Percentiles rank a stretch among this genome's conserved stretches.
Evolutionary conservation across 1,139 yeast genomes (phyloP).

Genomic region (Debaryomyces sp.): DNA sequence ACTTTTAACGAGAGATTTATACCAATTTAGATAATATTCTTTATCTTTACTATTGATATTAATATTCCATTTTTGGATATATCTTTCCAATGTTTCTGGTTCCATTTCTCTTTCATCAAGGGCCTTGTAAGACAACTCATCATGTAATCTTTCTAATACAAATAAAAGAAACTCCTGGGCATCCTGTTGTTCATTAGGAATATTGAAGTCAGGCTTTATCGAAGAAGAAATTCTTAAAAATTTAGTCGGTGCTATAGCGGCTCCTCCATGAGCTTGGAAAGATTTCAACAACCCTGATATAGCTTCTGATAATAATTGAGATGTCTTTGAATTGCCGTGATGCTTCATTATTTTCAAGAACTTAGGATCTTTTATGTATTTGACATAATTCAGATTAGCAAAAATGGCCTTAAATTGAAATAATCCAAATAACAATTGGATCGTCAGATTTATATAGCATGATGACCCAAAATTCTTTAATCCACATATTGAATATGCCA

Average conservation of each 20-base stretch:
- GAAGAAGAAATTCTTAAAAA: conserved; percentile 57
- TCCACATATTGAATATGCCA: conserved; percentile 62
- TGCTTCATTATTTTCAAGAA: conserved; percentile 24
- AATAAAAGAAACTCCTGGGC: conserved; percentile 75
- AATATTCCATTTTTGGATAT: conserved; percentile 36
- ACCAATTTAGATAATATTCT: conserved; percentile 64
- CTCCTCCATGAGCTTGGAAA: conserved; percentile 58
- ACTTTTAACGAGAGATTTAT: conserved; percentile 45
- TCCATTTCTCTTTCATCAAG: conserved; percentile 14
- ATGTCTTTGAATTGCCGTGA: conserved; percentile 26
- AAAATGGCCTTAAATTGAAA: conserved; percentile 45
- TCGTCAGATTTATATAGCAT: conserved; percentile 70
- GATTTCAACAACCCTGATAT: conserved; percentile 43
- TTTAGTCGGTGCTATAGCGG: conserved; percentile 64
- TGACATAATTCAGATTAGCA: conserved; percentile 42
- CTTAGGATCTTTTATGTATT: conserved; percentile 39
- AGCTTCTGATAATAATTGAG: conserved; percentile 50
- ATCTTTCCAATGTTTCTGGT: conserved; percentile 22
- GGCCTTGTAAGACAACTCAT: conserved; percentile 50
- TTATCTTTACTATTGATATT: conserved; percentile 35
- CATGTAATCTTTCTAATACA: conserved; percentile 67
- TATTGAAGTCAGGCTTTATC: conserved; percentile 64
- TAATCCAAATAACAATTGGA: conserved; percentile 67
- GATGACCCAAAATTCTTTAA: conserved; percentile 70
- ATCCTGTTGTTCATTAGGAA: conserved; percentile 78